Conservation (phyloP, 345 rosid genomes). For the Durio zibethinus region DNA sequence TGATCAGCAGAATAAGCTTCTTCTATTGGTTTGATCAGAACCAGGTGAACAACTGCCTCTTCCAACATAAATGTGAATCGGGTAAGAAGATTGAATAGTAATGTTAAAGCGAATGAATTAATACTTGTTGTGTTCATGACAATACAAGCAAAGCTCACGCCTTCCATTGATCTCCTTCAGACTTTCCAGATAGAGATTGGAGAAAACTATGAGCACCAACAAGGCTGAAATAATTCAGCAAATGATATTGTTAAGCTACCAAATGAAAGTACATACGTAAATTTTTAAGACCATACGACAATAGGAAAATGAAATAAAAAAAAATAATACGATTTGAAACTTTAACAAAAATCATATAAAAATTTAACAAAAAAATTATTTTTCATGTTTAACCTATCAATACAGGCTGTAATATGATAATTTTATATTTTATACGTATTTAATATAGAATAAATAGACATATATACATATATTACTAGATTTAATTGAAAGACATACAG, state of each 20-base stretch:
- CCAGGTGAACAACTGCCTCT: conserved; percentile 21
- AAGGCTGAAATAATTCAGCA: not conserved
- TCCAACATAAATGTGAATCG: conserved; percentile 16
- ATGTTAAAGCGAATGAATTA: not conserved
- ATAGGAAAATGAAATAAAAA: too few species aligned
- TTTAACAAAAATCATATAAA: too few species aligned
- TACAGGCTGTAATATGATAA: too few species aligned
- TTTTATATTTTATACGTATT: too few species aligned
- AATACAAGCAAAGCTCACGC: conserved; percentile 4
- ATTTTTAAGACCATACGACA: too few species aligned
- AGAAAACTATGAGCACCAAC: not conserved
- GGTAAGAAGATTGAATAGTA: conserved; percentile 14
- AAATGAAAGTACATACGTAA: too few species aligned
- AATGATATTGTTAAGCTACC: not conserved
- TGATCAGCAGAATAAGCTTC: not conserved
- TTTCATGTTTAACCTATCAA: too few species aligned
- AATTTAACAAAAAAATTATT: too few species aligned
- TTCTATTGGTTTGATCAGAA: conserved; percentile 19
- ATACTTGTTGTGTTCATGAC: conserved; percentile 20
- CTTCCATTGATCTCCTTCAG: conserved; percentile 13
- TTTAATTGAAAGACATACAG: too few species aligned
- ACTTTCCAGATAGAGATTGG: not conserved
- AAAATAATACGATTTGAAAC: too few species aligned
- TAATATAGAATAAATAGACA: too few species aligned
- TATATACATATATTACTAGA: too few species aligned